Evolutionary conservation across 2,329 filamentous ascomycete species (phyloP).

Genomic region (Alternaria arbusti): DNA sequence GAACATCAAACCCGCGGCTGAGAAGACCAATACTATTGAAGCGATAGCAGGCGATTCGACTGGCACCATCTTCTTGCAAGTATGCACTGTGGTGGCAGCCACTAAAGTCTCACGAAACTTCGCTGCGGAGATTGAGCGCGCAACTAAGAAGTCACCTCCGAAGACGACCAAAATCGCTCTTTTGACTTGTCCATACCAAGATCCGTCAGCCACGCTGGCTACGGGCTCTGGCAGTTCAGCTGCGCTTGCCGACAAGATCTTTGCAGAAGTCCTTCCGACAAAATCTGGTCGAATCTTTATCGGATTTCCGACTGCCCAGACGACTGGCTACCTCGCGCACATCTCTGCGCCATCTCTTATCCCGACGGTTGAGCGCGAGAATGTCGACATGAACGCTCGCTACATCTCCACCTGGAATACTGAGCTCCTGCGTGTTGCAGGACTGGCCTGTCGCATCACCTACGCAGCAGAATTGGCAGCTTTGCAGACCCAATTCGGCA

Average conservation of each 20-base stretch:
- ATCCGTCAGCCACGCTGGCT: constrained; percentile 70
- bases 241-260: constrained; percentile 75
- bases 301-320: constrained; percentile 96
- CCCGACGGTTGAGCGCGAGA: constrained; percentile 94
- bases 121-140: constrained; percentile 85
- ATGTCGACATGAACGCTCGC: constrained; percentile 93
- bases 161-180: constrained; percentile 86
- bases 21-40: constrained; percentile 51
- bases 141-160: constrained; percentile 95
- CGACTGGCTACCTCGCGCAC: constrained; percentile 90
- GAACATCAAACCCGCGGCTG: constrained; percentile 22
- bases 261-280: constrained; percentile 85
- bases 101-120: constrained; percentile 77
- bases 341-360: constrained; percentile 96
- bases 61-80: constrained; percentile 85
- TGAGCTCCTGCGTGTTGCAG: constrained; percentile 88
- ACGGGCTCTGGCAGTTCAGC: constrained; percentile 56
- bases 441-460: constrained; percentile 86
- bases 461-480: constrained; percentile 82
- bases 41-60: constrained; percentile 74
- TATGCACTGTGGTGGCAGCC: constrained; percentile 81
- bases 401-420: constrained; percentile 96
- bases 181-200: constrained; percentile 89
- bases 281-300: constrained; percentile 95
- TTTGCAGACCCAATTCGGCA: constrained; percentile 63